These are phyloP conservation scores for Malus hybrid DNA, from an alignment of 331 rosid genomes.

Conservation along the genomic window DNA sequence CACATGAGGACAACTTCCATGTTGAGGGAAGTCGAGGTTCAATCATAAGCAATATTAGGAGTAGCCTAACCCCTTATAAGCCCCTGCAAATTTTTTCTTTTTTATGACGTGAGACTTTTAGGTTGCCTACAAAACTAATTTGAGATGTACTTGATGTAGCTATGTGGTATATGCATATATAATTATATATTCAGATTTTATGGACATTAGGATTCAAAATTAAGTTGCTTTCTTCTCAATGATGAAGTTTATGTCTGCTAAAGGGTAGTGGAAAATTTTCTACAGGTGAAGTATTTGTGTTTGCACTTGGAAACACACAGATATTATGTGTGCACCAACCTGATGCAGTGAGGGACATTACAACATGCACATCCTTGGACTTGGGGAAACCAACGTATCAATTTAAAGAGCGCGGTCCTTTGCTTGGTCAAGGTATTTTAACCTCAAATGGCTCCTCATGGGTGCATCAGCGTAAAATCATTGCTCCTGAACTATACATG, in stretches of 20 bases:
- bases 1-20: neutral
- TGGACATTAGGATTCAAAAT: neutral
- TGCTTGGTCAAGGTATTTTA: conserved; percentile 13
- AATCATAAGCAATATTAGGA: too few species aligned
- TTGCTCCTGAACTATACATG: conserved; percentile 15
- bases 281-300: conserved; percentile 12
- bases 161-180: neutral
- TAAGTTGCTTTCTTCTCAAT: neutral
- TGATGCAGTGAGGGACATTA: conserved; percentile 10
- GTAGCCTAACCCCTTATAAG: too few species aligned
- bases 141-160: too few species aligned
- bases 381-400: conserved; percentile 15
- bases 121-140: too few species aligned
- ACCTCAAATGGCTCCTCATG: conserved; percentile 13
- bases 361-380: conserved; percentile 11
- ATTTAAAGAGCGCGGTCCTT: conserved; percentile 1
- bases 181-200: neutral
- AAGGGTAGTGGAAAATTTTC: neutral
- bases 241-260: neutral
- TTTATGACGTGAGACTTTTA: neutral
- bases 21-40: too few species aligned
- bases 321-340: conserved; percentile 1
- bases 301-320: conserved; percentile 18
- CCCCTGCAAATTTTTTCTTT: neutral
- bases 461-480: conserved; percentile 13